Conservation (phyloP, 345 rosid genomes). For the Limnanthes douglasii region DNA sequence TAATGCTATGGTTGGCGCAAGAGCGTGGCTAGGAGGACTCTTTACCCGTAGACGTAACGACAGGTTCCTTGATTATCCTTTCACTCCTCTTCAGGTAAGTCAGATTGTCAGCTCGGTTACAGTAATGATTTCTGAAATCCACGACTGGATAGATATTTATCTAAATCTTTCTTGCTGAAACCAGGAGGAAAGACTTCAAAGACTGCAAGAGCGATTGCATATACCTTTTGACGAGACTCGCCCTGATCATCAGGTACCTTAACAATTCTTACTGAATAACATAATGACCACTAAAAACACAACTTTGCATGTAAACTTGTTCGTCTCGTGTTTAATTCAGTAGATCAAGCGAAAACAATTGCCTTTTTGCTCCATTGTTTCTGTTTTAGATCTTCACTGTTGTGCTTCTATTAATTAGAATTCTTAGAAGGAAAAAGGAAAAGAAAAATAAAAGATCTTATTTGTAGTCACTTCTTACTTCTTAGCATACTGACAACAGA, state of each 20-base stretch:
- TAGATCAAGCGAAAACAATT: no score
- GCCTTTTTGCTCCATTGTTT: no score
- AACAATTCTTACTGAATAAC: constrained; percentile 3
- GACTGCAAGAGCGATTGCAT: constrained; percentile 60
- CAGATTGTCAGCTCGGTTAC: not conserved
- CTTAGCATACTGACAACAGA: no score
- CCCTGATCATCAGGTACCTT: constrained; percentile 73
- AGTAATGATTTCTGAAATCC: not conserved
- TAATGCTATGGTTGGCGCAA: constrained; percentile 90
- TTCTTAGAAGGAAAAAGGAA: no score
- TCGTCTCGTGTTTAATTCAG: no score
- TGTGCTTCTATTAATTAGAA: no score
- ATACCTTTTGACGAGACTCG: constrained; percentile 73
- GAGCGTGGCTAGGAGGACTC: constrained; percentile 87
- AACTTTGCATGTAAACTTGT: no score
- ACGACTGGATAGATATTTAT: no score
- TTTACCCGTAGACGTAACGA: constrained; percentile 62
- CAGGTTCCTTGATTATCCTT: constrained; percentile 27
- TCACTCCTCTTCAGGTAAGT: constrained; percentile 64
- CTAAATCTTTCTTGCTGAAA: no score
- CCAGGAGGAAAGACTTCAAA: constrained; percentile 66
- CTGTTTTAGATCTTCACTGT: no score
- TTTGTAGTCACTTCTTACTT: no score
- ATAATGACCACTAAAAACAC: not conserved
- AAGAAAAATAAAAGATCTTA: not conserved